These are phyloP conservation scores for Udeniomyces megalosporus DNA, from an alignment of 768 basidiomycete species.

Conservation along the genomic window DNA sequence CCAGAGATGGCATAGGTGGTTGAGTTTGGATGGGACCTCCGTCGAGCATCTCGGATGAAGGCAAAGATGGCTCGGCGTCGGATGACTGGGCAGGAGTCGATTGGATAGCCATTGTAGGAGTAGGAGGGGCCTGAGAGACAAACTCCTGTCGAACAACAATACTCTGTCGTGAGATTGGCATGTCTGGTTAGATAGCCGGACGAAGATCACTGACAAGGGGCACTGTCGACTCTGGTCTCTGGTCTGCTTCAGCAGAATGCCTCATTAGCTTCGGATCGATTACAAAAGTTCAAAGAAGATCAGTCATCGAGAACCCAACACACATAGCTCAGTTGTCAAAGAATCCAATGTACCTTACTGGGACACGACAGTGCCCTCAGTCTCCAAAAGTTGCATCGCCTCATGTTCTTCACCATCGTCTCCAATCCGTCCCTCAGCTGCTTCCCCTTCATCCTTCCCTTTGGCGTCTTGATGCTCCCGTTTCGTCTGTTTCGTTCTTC, in stretches of 20 bases:
- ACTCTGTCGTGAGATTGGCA: neutral
- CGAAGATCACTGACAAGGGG: neutral
- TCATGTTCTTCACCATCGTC: conserved; percentile 49
- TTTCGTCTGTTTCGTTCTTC: conserved; percentile 18
- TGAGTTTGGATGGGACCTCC: no score
- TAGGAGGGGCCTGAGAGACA: conserved; percentile 1
- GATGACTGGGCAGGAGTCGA: neutral
- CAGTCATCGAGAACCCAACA: neutral
- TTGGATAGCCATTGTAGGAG: no score
- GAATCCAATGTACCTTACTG: conserved; percentile 42
- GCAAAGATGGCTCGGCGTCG: neutral
- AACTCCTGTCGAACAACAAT: neutral
- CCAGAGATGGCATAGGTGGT: conserved; percentile 31
- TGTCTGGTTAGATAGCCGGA: neutral
- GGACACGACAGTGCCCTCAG: conserved; percentile 54
- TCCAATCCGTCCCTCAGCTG: conserved; percentile 39
- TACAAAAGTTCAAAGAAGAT: neutral
- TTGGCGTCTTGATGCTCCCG: conserved; percentile 53
- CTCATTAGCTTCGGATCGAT: neutral
- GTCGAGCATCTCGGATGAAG: neutral
- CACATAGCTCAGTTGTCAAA: no score
- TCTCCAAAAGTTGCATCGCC: conserved; percentile 49
- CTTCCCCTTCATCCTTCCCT: conserved; percentile 40
- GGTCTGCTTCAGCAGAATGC: neutral
- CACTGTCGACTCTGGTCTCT: neutral